Evolutionary conservation across 2,329 filamentous ascomycete species (phyloP), one percentile per base, ranked within the genome.

Genomic region (Colletotrichum graminicola): DNA sequence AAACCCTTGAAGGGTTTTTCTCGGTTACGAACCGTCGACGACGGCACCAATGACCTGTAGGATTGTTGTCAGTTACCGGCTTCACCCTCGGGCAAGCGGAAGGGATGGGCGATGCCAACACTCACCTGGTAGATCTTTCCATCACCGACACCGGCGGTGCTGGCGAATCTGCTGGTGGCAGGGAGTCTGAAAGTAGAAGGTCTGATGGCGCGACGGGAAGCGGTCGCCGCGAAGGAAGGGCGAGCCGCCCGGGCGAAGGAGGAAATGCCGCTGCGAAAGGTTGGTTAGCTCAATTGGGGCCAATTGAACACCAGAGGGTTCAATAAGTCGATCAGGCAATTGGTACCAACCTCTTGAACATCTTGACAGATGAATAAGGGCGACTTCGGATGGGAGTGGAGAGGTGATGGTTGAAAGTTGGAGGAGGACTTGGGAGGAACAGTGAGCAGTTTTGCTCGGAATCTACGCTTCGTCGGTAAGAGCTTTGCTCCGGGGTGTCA

Each of bases 41-140:
- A 98, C 95, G 88, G 96, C 95, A 93, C 96, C 95, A 87, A 98
- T 98, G 85, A 98, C 95, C 88, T 94, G 87, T 83, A 81, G 91
- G 87, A 85, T 89, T 91, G 81, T 91, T 74, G 79, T 84, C 79
- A 83, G 80, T 73, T 54, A 66, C 75, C 66, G 51, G 55, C 41
- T 39, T 61, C 32, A 39, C 62, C 52, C 51, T 74, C 64, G 63
- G 52, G 56, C 47, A 43, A 65, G 52, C 43, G 57, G 51, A 67
- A 63, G 56, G 51, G 52, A 49, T 63, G 32, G 41, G 65, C 23
- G 21, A 21, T 16, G 56, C 39, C 51, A 74, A 67, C 70, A 73
- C 87, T 84, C 80, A 90, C 88, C 87, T 92, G 90, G 86, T 92
- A 86, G 80, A 92, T 91, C 85, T 91, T 91, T 83, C 90, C 90